Percentiles rank a stretch among this genome's conserved stretches.
Evolutionary conservation across 139 green algal genomes (phyloP).

Genomic region (Tetraselmis striata): DNA sequence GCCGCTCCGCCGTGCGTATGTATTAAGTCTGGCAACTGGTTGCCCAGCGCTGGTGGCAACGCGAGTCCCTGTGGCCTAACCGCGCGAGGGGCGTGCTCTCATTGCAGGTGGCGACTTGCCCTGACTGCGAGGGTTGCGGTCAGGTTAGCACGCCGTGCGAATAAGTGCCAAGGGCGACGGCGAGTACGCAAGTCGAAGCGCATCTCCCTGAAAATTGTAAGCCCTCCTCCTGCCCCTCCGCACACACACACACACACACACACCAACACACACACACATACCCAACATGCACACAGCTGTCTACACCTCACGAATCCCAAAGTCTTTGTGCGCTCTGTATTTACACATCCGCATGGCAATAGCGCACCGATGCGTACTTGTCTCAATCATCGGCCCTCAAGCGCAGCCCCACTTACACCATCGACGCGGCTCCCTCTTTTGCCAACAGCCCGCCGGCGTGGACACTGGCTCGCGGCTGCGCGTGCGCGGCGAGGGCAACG

Average conservation of each 20-base stretch:
- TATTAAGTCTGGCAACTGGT: neutral
- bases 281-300: too few relatives aligned
- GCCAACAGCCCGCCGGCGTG: conserved; percentile 53
- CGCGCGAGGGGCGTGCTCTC: neutral
- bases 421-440: neutral
- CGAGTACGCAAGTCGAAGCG: conserved; percentile 78
- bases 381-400: too few relatives aligned
- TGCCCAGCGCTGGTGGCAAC: neutral
- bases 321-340: too few relatives aligned
- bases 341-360: too few relatives aligned
- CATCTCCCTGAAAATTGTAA: conserved; percentile 59
- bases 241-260: too few relatives aligned
- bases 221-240: too few relatives aligned
- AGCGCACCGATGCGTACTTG: too few relatives aligned
- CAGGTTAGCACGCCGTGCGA: conserved; percentile 71
- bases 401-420: too few relatives aligned
- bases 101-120: conserved; percentile 65
- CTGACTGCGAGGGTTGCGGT: conserved; percentile 69
- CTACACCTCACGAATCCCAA: too few relatives aligned
- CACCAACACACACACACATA: too few relatives aligned
- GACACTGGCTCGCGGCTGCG: conserved; percentile 77
- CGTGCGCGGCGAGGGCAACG: conserved; percentile 72
- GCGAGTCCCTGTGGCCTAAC: neutral
- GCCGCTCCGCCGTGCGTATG: too few relatives aligned
- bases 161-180: conserved; percentile 85